Evolutionary conservation across 306 rosid species (phyloP).

Genomic region (Lathyrus aphaca): DNA sequence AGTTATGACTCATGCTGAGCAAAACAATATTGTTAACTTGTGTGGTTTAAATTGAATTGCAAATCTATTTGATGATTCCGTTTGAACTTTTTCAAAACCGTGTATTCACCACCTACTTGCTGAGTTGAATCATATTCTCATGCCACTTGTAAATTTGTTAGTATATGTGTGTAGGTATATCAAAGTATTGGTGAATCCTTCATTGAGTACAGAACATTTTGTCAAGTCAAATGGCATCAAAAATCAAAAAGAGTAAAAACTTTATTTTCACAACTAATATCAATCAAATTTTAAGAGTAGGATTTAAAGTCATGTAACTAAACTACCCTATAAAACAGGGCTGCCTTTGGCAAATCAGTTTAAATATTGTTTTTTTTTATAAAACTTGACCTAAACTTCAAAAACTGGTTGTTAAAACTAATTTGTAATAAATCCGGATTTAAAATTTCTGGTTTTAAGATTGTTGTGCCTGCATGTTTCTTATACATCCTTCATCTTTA

Average conservation of each 20-base stretch:
- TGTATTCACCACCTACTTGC: constrained; percentile 43
- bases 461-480: not conserved
- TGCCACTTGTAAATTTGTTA: constrained; percentile 17
- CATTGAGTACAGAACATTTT: not conserved
- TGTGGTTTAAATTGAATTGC: not conserved
- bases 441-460: not conserved
- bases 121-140: constrained; percentile 28
- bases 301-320: not conserved
- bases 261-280: not conserved
- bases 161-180: too few species aligned
- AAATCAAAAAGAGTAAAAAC: not conserved
- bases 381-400: not conserved
- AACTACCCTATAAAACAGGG: not conserved
- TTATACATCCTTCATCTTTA: not conserved
- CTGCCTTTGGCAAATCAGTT: too few species aligned
- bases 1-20: not conserved
- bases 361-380: too few species aligned
- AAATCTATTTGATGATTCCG: constrained; percentile 19
- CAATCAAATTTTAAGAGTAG: not conserved
- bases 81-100: constrained; percentile 25
- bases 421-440: not conserved
- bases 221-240: not conserved
- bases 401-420: not conserved
- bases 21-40: not conserved
- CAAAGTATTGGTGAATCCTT: not conserved